Evolutionary conservation across 1,139 yeast genomes (phyloP).

Genomic region (Debaryomyces psychrophilus): DNA sequence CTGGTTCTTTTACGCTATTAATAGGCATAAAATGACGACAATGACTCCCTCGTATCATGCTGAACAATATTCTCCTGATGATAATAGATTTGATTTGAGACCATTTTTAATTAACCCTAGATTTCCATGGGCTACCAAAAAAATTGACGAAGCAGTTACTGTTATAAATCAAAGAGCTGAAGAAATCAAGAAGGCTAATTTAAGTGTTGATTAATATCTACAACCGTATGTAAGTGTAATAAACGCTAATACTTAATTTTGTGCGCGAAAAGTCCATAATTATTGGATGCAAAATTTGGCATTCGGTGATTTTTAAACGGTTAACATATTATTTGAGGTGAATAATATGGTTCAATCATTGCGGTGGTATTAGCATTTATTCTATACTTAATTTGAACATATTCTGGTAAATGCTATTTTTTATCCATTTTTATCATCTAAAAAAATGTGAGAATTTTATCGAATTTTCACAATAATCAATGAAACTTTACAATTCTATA

Average conservation of each 20-base stretch:
- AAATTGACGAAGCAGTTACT: slow-evolving; percentile 76
- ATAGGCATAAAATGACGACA: slow-evolving; percentile 95
- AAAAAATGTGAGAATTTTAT: not conserved
- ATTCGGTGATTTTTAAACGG: not conserved
- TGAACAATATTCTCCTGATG: slow-evolving; percentile 97
- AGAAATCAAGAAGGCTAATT: slow-evolving; percentile 26
- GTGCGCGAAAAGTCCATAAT: not conserved
- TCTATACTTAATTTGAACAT: too few species aligned
- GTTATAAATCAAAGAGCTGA: slow-evolving; percentile 45
- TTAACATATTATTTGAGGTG: not conserved
- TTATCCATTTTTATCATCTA: not conserved
- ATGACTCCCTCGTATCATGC: slow-evolving; percentile 97
- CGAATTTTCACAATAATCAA: not conserved
- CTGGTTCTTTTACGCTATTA: slow-evolving; percentile 90
- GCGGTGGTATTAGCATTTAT: too few species aligned
- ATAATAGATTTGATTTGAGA: slow-evolving; percentile 90
- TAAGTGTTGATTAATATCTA: slow-evolving; percentile 33
- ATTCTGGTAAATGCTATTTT: not conserved
- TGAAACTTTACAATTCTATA: not conserved
- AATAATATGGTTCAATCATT: too few species aligned
- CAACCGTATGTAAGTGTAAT: not conserved
- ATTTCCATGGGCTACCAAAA: slow-evolving; percentile 86
- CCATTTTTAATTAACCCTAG: slow-evolving; percentile 93
- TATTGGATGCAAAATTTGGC: slow-evolving; percentile 3
- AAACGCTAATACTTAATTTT: not conserved